Conservation (phyloP, 306 rosid genomes). For the Albizia julibrissin region DNA sequence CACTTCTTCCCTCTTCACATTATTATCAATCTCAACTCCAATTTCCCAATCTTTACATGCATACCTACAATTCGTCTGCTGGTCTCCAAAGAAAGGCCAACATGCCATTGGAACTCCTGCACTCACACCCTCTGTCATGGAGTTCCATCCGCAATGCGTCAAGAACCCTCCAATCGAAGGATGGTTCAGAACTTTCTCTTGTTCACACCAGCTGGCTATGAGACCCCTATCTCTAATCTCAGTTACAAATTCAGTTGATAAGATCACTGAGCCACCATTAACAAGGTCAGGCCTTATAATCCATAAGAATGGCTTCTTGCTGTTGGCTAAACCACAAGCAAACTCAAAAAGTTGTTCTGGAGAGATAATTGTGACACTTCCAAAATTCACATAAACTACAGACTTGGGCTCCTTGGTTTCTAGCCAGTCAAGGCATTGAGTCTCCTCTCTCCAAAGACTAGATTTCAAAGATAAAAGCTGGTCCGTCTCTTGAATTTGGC, state of each 20-base stretch:
- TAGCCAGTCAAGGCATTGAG: slow-evolving; percentile 23
- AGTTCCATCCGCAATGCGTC: background rate
- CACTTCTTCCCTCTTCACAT: background rate
- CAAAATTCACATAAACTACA: background rate
- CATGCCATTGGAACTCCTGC: slow-evolving; percentile 3
- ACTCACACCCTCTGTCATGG: background rate
- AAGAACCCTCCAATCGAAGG: background rate
- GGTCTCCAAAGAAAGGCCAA: slow-evolving; percentile 2
- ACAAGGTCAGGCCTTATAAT: background rate
- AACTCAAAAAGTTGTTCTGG: background rate
- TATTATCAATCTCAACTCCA: background rate
- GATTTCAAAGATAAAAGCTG: background rate
- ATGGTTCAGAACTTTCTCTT: background rate
- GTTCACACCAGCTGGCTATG: background rate
- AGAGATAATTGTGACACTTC: background rate
- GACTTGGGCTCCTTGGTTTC: slow-evolving; percentile 19
- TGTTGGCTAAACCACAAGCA: background rate
- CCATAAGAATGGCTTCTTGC: background rate
- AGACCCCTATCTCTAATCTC: background rate
- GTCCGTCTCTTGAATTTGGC: background rate
- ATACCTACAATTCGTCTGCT: background rate
- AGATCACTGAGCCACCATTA: background rate
- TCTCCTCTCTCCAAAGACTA: slow-evolving; percentile 35
- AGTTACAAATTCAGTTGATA: background rate
- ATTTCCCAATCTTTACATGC: background rate